Conservation (phyloP, 2,329 filamentous ascomycete genomes). For the Neopestalotiopsis clavispora region DNA sequence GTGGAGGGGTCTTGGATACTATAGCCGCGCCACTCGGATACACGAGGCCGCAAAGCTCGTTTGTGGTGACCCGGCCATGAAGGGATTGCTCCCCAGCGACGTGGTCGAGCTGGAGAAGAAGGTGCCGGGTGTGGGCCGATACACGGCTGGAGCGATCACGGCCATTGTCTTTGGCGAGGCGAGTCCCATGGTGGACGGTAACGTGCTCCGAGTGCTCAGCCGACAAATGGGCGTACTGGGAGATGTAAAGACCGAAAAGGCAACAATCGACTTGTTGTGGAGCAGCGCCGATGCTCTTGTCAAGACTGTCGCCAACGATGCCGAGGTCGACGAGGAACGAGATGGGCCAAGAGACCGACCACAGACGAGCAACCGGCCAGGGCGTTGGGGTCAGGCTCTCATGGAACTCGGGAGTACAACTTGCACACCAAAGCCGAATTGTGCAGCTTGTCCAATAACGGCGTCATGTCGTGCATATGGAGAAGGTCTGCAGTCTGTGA, state of each 20-base stretch:
- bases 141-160: conserved; percentile 66
- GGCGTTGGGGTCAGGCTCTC: conserved; percentile 66
- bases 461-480: conserved; percentile 55
- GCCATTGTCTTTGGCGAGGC: conserved; percentile 66
- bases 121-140: conserved; percentile 65
- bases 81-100: conserved; percentile 54
- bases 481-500: conserved; percentile 47
- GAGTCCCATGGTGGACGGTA: conserved; percentile 67
- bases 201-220: conserved; percentile 65
- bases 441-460: conserved; percentile 54
- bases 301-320: conserved; percentile 51
- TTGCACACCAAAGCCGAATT: conserved; percentile 64
- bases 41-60: conserved; percentile 61
- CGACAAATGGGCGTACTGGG: conserved; percentile 62
- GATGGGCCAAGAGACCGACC: conserved; percentile 15
- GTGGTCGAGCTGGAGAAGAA: conserved; percentile 51
- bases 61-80: conserved; percentile 43
- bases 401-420: conserved; percentile 71
- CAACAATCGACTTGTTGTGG: conserved; percentile 60
- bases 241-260: conserved; percentile 61
- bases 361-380: conserved; percentile 53
- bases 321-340: conserved; percentile 20
- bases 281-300: conserved; percentile 61
- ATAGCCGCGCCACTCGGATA: conserved; percentile 66
- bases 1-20: conserved; percentile 68